Base-by-base conservation (phyloP, 2,329 filamentous ascomycete species). In the Colletotrichum kahawae region DNA sequence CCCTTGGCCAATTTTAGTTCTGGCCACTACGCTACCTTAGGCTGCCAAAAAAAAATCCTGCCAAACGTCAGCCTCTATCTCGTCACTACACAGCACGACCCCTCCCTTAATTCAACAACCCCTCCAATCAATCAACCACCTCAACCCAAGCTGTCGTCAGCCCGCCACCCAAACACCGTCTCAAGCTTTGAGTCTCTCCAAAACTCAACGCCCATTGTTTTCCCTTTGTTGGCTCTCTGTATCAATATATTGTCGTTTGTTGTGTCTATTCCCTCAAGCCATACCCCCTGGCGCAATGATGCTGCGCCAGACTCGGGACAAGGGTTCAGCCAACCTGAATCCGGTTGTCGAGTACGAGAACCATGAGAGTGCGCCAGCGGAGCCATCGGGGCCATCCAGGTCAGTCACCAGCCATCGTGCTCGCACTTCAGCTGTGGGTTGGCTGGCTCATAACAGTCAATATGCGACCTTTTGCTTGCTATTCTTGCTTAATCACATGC, bases 21-120 rank as follows among this genome's bases (percentile, higher is more conserved):
- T 43, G 66, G 57, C 57, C 66, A 29, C 38, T 38, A 36, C 5
- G 18, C 56, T 38, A 36, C 7, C 43, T 21, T 24, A 66, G 43
- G 43, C 24, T 65, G 48, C 31, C 60, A 29, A 31, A 51, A 21
- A 34, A 54, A 51, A 34, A 54, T 64, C 38, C 54, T 56, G 38
- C 33, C 8, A 43, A 64, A 48, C 24, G n/a, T 57, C 60, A 38
- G 62, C 62, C n/a, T 54, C 36, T 21, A 33, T 67, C 33, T 21
- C n/a, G 43, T 51, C 43, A 13, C 3, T 51, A 13, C 43, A 12
- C 36, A 64, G 62, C 33, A 43, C 34, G 21, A 33, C 24, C 62
- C 43, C 70, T 70, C 43, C 70, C 57, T 73, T 70, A 43, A 70
- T 70, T 64, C 66, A 56, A 69, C 70, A 38, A 64, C 14, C 62